phyloP scores from a whole-genome alignment of 441 rosid genomes.

The Corymbia calophylla region DNA sequence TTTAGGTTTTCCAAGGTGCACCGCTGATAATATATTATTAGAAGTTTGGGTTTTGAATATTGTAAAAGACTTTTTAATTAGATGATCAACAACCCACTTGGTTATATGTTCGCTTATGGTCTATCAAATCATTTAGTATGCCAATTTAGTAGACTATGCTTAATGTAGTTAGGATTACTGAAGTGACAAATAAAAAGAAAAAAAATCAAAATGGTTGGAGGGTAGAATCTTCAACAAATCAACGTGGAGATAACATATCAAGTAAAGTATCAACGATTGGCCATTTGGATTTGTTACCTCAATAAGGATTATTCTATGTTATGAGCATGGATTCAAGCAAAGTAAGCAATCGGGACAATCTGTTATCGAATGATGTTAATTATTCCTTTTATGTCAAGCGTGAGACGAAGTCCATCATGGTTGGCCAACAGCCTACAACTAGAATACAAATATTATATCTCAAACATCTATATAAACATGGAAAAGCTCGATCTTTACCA shows the following conservation, averaged over 20 bases:
- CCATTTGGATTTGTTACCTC: too few relatives aligned
- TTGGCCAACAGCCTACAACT: neutral
- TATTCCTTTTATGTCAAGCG: neutral
- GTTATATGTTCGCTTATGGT: neutral
- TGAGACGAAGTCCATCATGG: neutral
- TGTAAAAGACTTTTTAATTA: neutral
- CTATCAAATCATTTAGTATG: neutral
- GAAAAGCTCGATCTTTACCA: neutral
- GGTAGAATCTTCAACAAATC: too few relatives aligned
- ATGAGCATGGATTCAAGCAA: neutral
- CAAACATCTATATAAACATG: neutral
- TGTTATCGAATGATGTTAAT: neutral
- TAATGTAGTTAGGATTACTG: neutral
- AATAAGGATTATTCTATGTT: neutral
- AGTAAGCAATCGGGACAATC: neutral
- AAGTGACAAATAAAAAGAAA: too few relatives aligned
- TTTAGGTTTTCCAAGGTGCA: neutral
- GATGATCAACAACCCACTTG: neutral
- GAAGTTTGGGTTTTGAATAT: neutral
- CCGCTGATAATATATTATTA: neutral
- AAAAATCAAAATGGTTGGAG: too few relatives aligned
- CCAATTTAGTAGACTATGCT: neutral
- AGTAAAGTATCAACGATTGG: too few relatives aligned
- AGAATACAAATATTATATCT: neutral
- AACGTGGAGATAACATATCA: too few relatives aligned